phyloP scores from a whole-genome alignment of 202 grass and related monocot genomes.

The Elaeis oleifera region DNA sequence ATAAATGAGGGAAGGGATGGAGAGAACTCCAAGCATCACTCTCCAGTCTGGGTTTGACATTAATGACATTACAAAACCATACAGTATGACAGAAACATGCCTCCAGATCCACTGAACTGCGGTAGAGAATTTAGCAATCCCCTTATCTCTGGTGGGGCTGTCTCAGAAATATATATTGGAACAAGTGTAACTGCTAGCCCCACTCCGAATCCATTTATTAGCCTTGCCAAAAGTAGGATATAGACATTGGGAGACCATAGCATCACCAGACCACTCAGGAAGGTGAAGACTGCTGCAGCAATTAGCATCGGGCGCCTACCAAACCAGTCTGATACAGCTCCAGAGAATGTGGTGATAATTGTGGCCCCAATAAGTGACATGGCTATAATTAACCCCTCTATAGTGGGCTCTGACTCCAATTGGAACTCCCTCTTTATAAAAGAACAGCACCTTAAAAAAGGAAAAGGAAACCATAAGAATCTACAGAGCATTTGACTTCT shows the following conservation, averaged over 20 bases:
- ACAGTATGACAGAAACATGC: conserved; percentile 89
- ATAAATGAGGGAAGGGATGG: conserved; percentile 58
- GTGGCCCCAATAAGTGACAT: conserved; percentile 87
- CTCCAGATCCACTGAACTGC: conserved; percentile 72
- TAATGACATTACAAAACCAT: conserved; percentile 82
- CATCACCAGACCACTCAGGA: conserved; percentile 61
- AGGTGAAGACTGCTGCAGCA: conserved; percentile 61
- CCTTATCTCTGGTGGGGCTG: conserved; percentile 69
- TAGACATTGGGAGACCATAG: conserved; percentile 83
- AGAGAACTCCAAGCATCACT: conserved; percentile 80
- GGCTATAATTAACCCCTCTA: conserved; percentile 71
- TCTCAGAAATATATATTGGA: conserved; percentile 82
- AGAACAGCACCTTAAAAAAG: conserved; percentile 51
- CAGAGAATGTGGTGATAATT: conserved; percentile 75
- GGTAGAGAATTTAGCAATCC: conserved; percentile 64
- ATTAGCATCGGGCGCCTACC: conserved; percentile 79
- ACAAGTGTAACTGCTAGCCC: conserved; percentile 71
- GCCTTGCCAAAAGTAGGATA: conserved; percentile 58
- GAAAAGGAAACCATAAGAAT: neutral
- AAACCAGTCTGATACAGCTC: conserved; percentile 57
- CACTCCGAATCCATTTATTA: conserved; percentile 68
- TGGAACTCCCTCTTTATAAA: conserved; percentile 77
- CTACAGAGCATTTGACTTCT: too few relatives aligned
- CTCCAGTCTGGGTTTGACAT: conserved; percentile 57
- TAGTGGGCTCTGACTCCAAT: conserved; percentile 45